Base-by-base conservation (phyloP, 805 yeast species). In the Ogataea neopini region DNA sequence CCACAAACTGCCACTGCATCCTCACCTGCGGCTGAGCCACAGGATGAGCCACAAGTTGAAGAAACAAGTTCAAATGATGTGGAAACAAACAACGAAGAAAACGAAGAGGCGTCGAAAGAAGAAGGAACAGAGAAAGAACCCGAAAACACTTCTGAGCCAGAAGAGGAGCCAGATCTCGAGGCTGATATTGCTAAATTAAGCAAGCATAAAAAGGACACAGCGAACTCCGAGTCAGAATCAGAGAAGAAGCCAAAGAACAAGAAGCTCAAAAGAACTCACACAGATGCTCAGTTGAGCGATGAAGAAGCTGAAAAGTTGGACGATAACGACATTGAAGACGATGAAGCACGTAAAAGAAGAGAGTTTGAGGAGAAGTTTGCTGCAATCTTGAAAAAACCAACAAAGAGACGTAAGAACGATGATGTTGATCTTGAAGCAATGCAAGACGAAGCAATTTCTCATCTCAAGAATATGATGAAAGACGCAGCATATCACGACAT, bases 351-450 rank as follows among this genome's bases (percentile, higher is more conserved):
- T 47, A 82, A 77, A 62, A 82, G 96, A 61, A 78, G 89, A 53
- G 82, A 80, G 53, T 75, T 94, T 53, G 98, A 94, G 67, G 92
- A 82, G 49, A 80, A 76, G 57, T 78, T 94, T 71, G 94, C 86
- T 54, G 80, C 82, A 35, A 84, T 96, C 1, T 68, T 92, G 52
- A 88, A 87, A 65, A 73, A 75, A 51, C 75, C 73, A 43, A 75
- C 77, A 15, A 76, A 77, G 52, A 76, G 84, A 49, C 81, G 86
- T 58, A 80, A 77, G 60, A 81, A 86, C 41, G 92, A 87, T 59
- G 98, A 94, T 58, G 96, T 89, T 62, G 99, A 94, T 69, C 71
- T 94, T 55, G 98, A 95, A 64, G 84, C 89, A 61, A 86, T 88
- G 84, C 95, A 91, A 64, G 99, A 94, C 73, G 97, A 91, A 62